Evolutionary conservation across 1,284 basidiomycete species (phyloP), one percentile per base, ranked within the genome.

Genomic region (Coriolopsis trogii): DNA sequence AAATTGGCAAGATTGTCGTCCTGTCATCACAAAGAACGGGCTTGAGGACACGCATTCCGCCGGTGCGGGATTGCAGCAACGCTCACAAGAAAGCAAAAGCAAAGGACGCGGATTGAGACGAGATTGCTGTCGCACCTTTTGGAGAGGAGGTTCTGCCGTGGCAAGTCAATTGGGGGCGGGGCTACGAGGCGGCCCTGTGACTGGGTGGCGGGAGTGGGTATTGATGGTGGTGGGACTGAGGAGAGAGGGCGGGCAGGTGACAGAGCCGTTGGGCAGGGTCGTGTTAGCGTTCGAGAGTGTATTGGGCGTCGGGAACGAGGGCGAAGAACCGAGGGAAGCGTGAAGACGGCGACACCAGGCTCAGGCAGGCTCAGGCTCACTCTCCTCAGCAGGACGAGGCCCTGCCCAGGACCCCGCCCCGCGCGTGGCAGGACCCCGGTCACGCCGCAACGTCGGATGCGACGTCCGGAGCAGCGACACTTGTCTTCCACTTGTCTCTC

Each of bases 341-440:
- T n/a, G 38, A 23, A 18, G 24, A 3, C 3, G 3, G 18, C 16
- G 4, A 9, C 37, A 15, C 38, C 46, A 38, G 44, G 28, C 39
- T 46, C n/a, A 15, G 38, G n/a, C n/a, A n/a, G n/a, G n/a, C n/a
- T n/a, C n/a, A n/a, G n/a, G n/a, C n/a, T n/a, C n/a, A n/a, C n/a
- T n/a, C n/a, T n/a, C n/a, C n/a, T n/a, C n/a, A n/a, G n/a, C n/a
- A n/a, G n/a, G n/a, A n/a, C n/a, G n/a, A n/a, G n/a, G n/a, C n/a
- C n/a, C n/a, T 16, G 15, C 21, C 40, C 34, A 15, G 51, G 57
- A 55, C 53, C 51, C 53, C 41, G 48, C 49, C 24, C 39, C 20
- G 28, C 46, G 46, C 53, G 53, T 51, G 41, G 24, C 24, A 13
- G 48, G 47, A 49, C 57, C 57, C 57, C 37, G 23, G 44, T 26